Evolutionary conservation across 768 basidiomycete species (phyloP), one percentile per base, ranked within the genome.

Genomic region (Stropharia rugosoannulata): DNA sequence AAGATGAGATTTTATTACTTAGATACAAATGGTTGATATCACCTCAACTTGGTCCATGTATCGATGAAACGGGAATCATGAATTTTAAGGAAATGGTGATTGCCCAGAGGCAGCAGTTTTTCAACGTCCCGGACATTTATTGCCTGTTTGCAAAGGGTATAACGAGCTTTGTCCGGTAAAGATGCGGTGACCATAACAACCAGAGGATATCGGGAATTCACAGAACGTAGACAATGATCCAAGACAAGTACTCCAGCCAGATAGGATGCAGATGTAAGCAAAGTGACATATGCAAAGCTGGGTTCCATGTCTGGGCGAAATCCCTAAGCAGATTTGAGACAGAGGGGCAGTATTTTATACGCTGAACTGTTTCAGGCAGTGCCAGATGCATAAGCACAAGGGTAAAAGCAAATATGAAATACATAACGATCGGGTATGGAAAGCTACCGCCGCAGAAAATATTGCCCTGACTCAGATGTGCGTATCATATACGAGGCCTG

Each of bases 251-350:
- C 72, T 11, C 86, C 87, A 59, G 82, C 71, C 8, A 89, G 73
- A 70, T 89, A 90, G 5, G 85, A 82, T 19, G 80, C 68, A 59
- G 83, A 85, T 39, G 94, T 94, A 63, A 95, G 75, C 54, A 96
- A 75, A 13, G 92, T 93, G 29, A 81, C 85, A 75, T 84, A 97
- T 12, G 87, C 90, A 50, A 72, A 77, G 40, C 42, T 59, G 48
- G 61, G 48, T 42, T 51, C 51, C 65, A 66, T 66, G 57, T 43
- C 42, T 35, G 50, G 51, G 49, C 53, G 48, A 43, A 42, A 32
- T 57, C 47, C 54, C 43, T 49, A 49, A 53, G 16, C 36, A 39
- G 38, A 59, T 57, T 32, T 53, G 51, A 61, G 51, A 63, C 57
- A 51, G 60, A 54, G 60, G 56, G 59, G 22, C 22, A 22, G 4